Evolutionary conservation across 2,329 filamentous ascomycete genomes (phyloP).

Genomic region (Monilinia laxa): DNA sequence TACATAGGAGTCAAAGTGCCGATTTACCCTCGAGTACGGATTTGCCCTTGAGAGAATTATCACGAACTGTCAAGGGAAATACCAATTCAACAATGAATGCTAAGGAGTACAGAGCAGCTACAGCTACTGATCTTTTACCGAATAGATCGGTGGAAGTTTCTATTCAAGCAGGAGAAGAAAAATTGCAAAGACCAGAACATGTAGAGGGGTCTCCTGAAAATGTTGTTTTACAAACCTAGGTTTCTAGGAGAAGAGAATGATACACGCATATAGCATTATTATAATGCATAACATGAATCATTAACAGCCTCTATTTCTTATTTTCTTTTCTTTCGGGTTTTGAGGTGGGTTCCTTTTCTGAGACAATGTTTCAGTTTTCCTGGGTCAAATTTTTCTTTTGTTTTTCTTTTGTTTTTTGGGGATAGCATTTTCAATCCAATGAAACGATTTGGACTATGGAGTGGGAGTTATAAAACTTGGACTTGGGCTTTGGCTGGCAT

Average conservation of each 20-base stretch:
- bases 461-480: conserved; percentile 9
- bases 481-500: not conserved
- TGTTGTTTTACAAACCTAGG: not conserved
- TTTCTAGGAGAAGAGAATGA: not conserved
- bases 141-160: not conserved
- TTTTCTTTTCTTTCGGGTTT: not conserved
- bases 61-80: not conserved
- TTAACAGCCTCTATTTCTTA: conserved; percentile 5
- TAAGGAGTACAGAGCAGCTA: not conserved
- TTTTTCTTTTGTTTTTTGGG: not conserved
- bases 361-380: not conserved
- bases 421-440: not conserved
- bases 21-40: conserved; percentile 16
- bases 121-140: not conserved
- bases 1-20: conserved; percentile 1
- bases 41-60: conserved; percentile 17
- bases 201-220: not conserved
- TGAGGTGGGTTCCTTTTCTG: not conserved
- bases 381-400: not conserved
- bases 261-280: not conserved
- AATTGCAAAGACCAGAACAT: not conserved
- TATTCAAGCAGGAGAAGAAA: not conserved
- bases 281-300: not conserved
- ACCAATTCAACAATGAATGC: conserved; percentile 12
- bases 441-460: not conserved